A percentile compares a stretch with the other conserved stretches of the same genome.
Conservation (phyloP, 169 alveolate genomes). For the Plasmodium gallinaceum region DNA sequence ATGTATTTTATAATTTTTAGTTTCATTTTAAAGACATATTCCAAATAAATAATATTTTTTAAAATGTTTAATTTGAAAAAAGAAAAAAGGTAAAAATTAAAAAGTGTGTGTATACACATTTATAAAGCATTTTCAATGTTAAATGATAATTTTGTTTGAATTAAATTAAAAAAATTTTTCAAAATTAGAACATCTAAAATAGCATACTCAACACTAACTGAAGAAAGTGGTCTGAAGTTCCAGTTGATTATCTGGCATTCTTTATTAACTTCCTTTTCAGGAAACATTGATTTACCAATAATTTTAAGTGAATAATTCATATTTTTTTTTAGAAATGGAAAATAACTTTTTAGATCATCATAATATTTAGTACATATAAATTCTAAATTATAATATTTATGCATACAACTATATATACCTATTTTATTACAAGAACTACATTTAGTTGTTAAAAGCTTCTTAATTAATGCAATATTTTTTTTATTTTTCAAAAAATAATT, state of each 20-base stretch:
- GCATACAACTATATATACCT: slow-evolving; percentile 72
- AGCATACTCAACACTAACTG: slow-evolving; percentile 60
- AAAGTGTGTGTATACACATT: background rate
- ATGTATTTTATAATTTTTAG: background rate
- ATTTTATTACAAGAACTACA: slow-evolving; percentile 35
- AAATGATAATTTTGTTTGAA: slow-evolving; percentile 46
- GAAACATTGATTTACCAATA: slow-evolving; percentile 54
- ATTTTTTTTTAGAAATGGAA: slow-evolving; percentile 54
- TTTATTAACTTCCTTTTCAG: slow-evolving; percentile 62
- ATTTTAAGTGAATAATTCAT: slow-evolving; percentile 43
- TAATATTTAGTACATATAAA: slow-evolving; percentile 49
- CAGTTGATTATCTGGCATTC: slow-evolving; percentile 62
- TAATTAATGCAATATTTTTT: slow-evolving; percentile 27
- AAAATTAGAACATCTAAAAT: slow-evolving; percentile 62
- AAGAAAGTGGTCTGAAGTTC: slow-evolving; percentile 69
- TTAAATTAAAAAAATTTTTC: slow-evolving; percentile 50
- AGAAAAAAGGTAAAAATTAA: background rate
- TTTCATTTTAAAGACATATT: too few relatives aligned
- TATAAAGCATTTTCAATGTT: slow-evolving; percentile 33
- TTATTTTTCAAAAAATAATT: slow-evolving; percentile 51
- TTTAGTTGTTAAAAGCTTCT: slow-evolving; percentile 42
- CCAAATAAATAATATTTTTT: too few relatives aligned
- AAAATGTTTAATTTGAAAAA: background rate
- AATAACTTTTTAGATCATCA: slow-evolving; percentile 32
- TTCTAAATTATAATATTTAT: slow-evolving; percentile 66